Evolutionary conservation across 306 rosid species (phyloP).

Genomic region (peach (Prunus persica)): DNA sequence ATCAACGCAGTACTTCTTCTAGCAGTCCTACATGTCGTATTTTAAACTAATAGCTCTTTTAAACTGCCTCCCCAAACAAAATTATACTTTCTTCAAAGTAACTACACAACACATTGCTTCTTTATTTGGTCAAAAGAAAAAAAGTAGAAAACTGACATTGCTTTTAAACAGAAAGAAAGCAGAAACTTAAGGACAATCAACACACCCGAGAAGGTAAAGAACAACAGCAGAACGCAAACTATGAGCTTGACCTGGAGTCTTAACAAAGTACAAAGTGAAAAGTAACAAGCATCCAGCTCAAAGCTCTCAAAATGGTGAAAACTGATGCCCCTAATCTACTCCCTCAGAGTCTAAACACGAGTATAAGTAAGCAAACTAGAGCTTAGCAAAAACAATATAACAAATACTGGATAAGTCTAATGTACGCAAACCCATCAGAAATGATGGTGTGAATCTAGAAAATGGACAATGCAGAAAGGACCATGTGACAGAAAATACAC

Average conservation of each 20-base stretch:
- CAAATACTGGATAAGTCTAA: slow-evolving; percentile 11
- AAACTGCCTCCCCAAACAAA: slow-evolving; percentile 23
- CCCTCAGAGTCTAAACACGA: slow-evolving; percentile 7
- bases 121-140: neutral
- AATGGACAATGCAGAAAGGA: slow-evolving; percentile 27
- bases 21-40: neutral
- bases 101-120: slow-evolving; percentile 9
- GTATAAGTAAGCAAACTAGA: neutral
- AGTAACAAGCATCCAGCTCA: neutral
- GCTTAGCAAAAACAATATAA: slow-evolving; percentile 6
- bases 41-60: neutral
- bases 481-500: slow-evolving; percentile 23
- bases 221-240: neutral
- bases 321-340: neutral
- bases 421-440: slow-evolving; percentile 8
- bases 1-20: neutral
- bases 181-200: neutral
- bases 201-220: neutral
- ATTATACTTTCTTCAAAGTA: neutral
- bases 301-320: neutral
- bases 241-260: neutral
- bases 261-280: neutral
- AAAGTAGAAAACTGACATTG: neutral
- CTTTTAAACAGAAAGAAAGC: too few species aligned
- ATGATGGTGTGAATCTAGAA: slow-evolving; percentile 21